Base-by-base conservation (phyloP, 2,329 filamentous ascomycete genomes). In the Diaporthe ilicicola region DNA sequence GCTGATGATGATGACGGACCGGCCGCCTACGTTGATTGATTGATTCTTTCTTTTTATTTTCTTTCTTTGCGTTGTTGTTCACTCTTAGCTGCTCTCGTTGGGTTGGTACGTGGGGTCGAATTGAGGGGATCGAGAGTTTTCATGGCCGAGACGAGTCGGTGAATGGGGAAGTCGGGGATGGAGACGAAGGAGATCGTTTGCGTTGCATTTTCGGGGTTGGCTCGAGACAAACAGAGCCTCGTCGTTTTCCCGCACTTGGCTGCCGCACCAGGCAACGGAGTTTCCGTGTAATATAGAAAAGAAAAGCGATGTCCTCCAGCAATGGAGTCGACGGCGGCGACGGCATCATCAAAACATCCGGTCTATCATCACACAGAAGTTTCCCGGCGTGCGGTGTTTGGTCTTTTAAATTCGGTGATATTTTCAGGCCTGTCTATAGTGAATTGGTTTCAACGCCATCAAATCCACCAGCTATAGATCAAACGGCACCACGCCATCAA, bases 401-500 rank as follows among this genome's bases (percentile, higher is more conserved):
- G 27, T 44, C 42, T 53, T 67, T 27, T 37, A 32, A 42, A 24
- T 48, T 62, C 19, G 27, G 39, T 24, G 29, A 6, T 27, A 29
- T 24, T 19, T 6, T 34, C 27, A 34, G 42, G 42, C 37, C 37
- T 48, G 39, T 59, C 68, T 73, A 71, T 71, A 73, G 64, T 66
- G 51, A 42, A 27, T 44, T 51, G 55, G 55, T 59, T 32, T 19
- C n/a, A 13, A 34, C 5, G 29, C 50, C 17, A 69, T 39, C 12
- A 66, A 34, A 69, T 39, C 12, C 61, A 34, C 56, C n/a, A 53
- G 34, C 69, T 68, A 71, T 66, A 69, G 71, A 53, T 37, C 19
- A 42, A 44, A 68, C 32, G 32, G 4, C n/a, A 59, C 32, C 34
- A 29, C 17, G 24, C 48, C n/a, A 37, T 22, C 29, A 50, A 15